These are phyloP conservation scores for Gossypium thurberi DNA, from an alignment of 345 rosid genomes.

Conservation along the genomic window DNA sequence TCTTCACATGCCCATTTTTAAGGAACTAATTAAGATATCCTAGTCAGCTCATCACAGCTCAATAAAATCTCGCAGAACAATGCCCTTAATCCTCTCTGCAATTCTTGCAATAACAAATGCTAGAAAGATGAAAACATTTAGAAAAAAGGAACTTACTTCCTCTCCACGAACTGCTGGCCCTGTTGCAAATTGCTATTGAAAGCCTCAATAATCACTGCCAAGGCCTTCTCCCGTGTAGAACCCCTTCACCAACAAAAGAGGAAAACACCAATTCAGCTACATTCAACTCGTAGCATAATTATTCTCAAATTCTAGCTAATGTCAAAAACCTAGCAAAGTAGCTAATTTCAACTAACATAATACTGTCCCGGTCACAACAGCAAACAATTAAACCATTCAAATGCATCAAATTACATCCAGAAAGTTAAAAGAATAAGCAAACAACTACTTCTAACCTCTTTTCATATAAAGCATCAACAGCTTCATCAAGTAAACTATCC, in stretches of 20 bases:
- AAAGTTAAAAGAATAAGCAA: background rate
- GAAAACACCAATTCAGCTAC: constrained; percentile 10
- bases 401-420: background rate
- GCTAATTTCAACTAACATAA: background rate
- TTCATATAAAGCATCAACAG: constrained; percentile 78
- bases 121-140: background rate
- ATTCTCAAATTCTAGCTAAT: background rate
- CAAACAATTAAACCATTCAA: background rate
- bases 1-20: background rate
- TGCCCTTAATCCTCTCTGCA: background rate
- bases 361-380: background rate
- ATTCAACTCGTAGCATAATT: background rate
- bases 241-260: constrained; percentile 41
- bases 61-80: background rate
- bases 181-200: constrained; percentile 63
- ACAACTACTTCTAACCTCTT: constrained; percentile 41
- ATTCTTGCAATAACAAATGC: background rate
- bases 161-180: constrained; percentile 50
- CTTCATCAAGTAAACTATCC: constrained; percentile 64
- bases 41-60: background rate
- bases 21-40: background rate
- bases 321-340: background rate
- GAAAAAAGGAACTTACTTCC: constrained; percentile 43
- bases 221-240: constrained; percentile 78
- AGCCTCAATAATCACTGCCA: constrained; percentile 58